Conservation (phyloP, 441 rosid genomes). For the Kokia cookei region DNA sequence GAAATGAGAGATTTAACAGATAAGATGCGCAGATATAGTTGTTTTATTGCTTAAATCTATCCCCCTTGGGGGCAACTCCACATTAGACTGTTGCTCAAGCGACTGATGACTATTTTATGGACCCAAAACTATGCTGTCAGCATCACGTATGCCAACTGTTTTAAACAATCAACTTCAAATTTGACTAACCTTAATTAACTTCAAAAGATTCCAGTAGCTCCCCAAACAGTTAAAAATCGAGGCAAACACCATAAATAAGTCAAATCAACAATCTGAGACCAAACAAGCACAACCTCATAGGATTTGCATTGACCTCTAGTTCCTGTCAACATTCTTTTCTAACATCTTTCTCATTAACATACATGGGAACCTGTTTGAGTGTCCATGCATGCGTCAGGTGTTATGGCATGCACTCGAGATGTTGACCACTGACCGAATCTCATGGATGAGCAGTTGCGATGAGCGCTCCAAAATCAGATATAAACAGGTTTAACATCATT, state of each 20-base stretch:
- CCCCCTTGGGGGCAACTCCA: background rate
- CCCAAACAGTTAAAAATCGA: constrained; percentile 13
- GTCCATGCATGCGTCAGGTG: constrained; percentile 11
- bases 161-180: background rate
- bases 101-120: background rate
- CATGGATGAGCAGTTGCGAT: background rate
- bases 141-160: background rate
- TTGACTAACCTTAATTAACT: constrained; percentile 25
- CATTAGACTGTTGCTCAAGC: background rate
- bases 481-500: constrained; percentile 92
- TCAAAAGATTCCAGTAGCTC: constrained; percentile 15
- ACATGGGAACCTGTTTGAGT: constrained; percentile 19
- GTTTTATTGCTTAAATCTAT: background rate
- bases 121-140: background rate
- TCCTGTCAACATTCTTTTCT: constrained; percentile 8
- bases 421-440: background rate
- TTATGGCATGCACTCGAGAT: background rate
- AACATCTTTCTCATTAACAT: constrained; percentile 10
- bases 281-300: constrained; percentile 10
- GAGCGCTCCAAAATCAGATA: constrained; percentile 33
- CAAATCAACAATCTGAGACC: constrained; percentile 21
- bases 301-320: constrained; percentile 17
- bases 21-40: background rate
- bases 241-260: constrained; percentile 12
- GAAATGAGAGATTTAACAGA: background rate